phyloP scores from a whole-genome alignment of 805 yeast genomes.

The Starmerella etchellsii region DNA sequence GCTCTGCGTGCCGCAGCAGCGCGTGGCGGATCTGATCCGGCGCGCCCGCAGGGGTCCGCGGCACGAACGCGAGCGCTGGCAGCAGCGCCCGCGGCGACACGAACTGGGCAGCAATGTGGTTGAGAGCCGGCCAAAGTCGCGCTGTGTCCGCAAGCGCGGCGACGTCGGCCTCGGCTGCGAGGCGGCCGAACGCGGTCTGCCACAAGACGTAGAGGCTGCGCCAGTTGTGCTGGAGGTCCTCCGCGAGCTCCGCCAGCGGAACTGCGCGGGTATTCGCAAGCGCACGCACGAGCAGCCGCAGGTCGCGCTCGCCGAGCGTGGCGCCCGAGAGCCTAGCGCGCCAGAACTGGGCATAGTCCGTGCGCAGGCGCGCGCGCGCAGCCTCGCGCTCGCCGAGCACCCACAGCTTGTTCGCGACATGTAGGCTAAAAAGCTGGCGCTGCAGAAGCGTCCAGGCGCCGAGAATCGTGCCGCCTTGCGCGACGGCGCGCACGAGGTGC shows the following conservation, averaged over 20 bases:
- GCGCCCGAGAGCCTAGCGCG: slow-evolving; percentile 2
- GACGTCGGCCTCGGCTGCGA: neutral
- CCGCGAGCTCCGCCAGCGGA: neutral
- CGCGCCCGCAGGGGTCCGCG: slow-evolving; percentile 3
- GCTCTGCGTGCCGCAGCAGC: slow-evolving; percentile 7
- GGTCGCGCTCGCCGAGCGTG: neutral
- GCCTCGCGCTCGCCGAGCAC: slow-evolving; percentile 12
- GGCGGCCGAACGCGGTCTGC: slow-evolving; percentile 2
- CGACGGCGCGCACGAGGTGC: slow-evolving; percentile 20
- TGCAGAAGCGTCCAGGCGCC: slow-evolving; percentile 20
- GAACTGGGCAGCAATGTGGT: neutral
- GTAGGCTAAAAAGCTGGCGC: slow-evolving; percentile 20
- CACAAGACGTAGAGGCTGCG: slow-evolving; percentile 9
- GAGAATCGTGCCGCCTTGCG: slow-evolving; percentile 22
- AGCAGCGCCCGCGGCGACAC: slow-evolving; percentile 1
- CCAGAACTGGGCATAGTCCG: slow-evolving; percentile 19
- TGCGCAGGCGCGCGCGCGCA: slow-evolving; percentile 17
- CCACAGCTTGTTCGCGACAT: slow-evolving; percentile 24
- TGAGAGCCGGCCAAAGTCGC: slow-evolving; percentile 2
- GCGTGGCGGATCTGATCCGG: slow-evolving; percentile 11
- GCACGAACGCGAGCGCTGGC: slow-evolving; percentile 1
- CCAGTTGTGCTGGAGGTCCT: slow-evolving; percentile 5
- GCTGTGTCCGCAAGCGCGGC: neutral
- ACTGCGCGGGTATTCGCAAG: slow-evolving; percentile 11
- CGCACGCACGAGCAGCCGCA: slow-evolving; percentile 13